Conservation (phyloP, 306 rosid genomes). For the Acacia crassicarpa region DNA sequence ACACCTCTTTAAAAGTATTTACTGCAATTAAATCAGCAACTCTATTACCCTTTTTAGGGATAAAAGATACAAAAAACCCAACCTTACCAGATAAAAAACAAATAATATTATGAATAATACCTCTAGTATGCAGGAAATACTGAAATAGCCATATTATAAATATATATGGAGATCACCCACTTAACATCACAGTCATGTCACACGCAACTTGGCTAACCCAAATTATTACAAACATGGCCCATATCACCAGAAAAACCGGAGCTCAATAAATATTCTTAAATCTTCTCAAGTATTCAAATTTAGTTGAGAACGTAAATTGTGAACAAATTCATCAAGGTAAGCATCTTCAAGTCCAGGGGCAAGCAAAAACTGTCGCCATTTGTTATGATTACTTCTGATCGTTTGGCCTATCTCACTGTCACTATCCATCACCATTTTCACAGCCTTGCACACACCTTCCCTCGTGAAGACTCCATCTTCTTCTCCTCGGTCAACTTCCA, state of each 20-base stretch:
- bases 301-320: neutral
- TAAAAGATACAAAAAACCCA: too few relatives aligned
- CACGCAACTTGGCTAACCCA: neutral
- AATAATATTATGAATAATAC: too few relatives aligned
- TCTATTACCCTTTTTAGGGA: too few relatives aligned
- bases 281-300: neutral
- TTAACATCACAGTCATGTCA: neutral
- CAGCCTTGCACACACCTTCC: constrained; percentile 51
- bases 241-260: neutral
- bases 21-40: too few relatives aligned
- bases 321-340: neutral
- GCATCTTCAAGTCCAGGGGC: neutral
- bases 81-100: too few relatives aligned
- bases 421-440: constrained; percentile 42
- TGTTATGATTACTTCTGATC: constrained; percentile 47
- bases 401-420: constrained; percentile 42
- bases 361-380: neutral
- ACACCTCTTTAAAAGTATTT: too few relatives aligned
- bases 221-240: neutral
- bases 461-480: constrained; percentile 43
- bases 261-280: neutral
- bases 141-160: too few relatives aligned
- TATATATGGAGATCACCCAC: neutral
- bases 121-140: too few relatives aligned
- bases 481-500: neutral